Evolutionary conservation across 1,284 basidiomycete genomes (phyloP).

Genomic region (Paramarasmius palmivorus): DNA sequence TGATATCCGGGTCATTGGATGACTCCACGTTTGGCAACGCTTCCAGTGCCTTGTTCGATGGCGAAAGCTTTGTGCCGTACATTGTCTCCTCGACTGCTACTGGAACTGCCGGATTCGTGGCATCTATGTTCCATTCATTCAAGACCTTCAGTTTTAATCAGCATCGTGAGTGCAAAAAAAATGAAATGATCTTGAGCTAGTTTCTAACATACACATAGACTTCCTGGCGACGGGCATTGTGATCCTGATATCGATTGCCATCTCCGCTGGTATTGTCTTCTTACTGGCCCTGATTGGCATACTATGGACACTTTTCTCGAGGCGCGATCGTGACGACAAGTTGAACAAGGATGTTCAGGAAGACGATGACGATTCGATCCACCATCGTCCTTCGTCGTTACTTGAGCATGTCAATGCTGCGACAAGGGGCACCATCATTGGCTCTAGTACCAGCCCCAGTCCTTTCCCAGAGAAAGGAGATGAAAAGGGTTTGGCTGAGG

Average conservation of each 20-base stretch:
- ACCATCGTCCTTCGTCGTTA: constrained; percentile 76
- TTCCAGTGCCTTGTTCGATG: constrained; percentile 88
- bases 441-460: constrained; percentile 57
- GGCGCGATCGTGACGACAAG: constrained; percentile 75
- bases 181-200: too few species aligned
- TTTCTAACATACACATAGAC: constrained; percentile 43
- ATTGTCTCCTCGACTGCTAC: constrained; percentile 68
- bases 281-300: constrained; percentile 87
- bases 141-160: constrained; percentile 74
- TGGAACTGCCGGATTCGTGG: constrained; percentile 74
- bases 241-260: constrained; percentile 96
- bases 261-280: constrained; percentile 93
- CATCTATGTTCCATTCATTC: constrained; percentile 83
- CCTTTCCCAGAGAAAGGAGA: constrained; percentile 47
- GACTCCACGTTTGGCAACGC: constrained; percentile 76
- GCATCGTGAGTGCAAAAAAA: constrained; percentile 56
- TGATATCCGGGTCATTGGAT: constrained; percentile 83
- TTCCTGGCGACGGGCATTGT: constrained; percentile 91
- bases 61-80: constrained; percentile 82
- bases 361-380: constrained; percentile 72
- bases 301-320: constrained; percentile 84
- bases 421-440: constrained; percentile 75
- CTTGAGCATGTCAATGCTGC: constrained; percentile 89
- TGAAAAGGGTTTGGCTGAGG: constrained; percentile 40
- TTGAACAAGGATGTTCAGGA: constrained; percentile 64